phyloP scores from a whole-genome alignment of 1,284 basidiomycete genomes.

The Ceratobasidium papillatum region DNA sequence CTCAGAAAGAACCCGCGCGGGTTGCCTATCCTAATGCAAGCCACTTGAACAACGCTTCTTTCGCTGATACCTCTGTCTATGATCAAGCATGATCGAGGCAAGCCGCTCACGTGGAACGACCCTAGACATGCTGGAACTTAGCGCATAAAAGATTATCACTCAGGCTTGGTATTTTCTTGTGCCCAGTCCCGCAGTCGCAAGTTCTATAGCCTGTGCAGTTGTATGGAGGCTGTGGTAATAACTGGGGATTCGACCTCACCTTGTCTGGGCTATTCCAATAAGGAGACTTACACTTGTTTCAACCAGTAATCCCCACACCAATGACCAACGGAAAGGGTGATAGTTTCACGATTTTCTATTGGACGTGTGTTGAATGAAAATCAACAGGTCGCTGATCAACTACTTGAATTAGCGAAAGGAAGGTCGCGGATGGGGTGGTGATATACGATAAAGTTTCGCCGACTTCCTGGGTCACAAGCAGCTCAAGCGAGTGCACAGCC shows the following conservation, averaged over 20 bases:
- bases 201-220: neutral
- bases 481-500: neutral
- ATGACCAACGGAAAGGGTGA: neutral
- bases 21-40: constrained; percentile 19
- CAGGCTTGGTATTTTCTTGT: neutral
- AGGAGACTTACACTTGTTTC: too few relatives aligned
- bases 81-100: constrained; percentile 39
- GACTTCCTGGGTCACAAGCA: neutral
- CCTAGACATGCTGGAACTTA: neutral
- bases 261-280: too few relatives aligned
- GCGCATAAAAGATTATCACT: constrained; percentile 3
- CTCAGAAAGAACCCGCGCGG: neutral
- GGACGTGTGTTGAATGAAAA: neutral
- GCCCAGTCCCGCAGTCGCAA: constrained; percentile 3
- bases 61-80: neutral
- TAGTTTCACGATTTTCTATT: neutral
- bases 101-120: constrained; percentile 2
- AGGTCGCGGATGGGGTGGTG: neutral
- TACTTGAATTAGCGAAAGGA: neutral
- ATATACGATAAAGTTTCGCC: neutral
- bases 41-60: constrained; percentile 21
- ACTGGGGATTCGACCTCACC: too few relatives aligned
- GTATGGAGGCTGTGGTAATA: neutral
- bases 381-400: neutral
- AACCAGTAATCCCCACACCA: neutral